Conservation (phyloP, 75 land plant genomes). For the Pseudotsuga menziesii region DNA sequence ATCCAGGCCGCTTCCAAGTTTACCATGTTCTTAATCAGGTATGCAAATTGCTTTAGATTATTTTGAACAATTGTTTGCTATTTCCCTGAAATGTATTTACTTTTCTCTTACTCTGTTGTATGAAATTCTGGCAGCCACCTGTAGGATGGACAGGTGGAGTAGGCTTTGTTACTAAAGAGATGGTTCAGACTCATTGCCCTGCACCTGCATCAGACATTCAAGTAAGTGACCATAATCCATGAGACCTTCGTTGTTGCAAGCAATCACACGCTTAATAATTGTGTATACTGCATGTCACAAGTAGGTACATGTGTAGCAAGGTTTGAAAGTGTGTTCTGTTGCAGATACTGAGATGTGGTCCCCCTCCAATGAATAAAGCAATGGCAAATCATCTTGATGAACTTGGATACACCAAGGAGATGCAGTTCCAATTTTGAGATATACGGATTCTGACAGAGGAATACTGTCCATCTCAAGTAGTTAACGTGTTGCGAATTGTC, state of each 20-base stretch:
- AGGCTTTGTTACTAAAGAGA: constrained; percentile 86
- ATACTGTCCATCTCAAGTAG: too few relatives aligned
- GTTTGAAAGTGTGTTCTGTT: too few relatives aligned
- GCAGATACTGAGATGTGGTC: constrained; percentile 80
- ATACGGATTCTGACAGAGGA: too few relatives aligned
- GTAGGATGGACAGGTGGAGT: constrained; percentile 87
- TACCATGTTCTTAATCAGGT: constrained; percentile 91
- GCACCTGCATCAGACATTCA: constrained; percentile 50
- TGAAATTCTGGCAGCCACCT: constrained; percentile 60
- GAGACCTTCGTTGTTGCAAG: too few relatives aligned
- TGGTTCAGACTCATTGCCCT: constrained; percentile 60
- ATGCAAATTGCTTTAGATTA: neutral
- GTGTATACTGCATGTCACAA: too few relatives aligned
- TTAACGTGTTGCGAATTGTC: too few relatives aligned
- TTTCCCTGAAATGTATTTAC: constrained; percentile 10
- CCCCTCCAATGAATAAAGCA: constrained; percentile 97
- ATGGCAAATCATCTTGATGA: constrained; percentile 78
- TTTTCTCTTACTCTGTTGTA: neutral
- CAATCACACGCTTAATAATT: too few relatives aligned
- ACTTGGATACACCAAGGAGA: constrained; percentile 72
- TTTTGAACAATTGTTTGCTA: neutral
- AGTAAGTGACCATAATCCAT: too few relatives aligned
- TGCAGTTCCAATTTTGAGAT: constrained; percentile 89
- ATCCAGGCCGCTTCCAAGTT: constrained; percentile 64
- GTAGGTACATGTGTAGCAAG: too few relatives aligned